phyloP scores from a whole-genome alignment of 2,329 filamentous ascomycete species.

The Phialophora expanda region DNA sequence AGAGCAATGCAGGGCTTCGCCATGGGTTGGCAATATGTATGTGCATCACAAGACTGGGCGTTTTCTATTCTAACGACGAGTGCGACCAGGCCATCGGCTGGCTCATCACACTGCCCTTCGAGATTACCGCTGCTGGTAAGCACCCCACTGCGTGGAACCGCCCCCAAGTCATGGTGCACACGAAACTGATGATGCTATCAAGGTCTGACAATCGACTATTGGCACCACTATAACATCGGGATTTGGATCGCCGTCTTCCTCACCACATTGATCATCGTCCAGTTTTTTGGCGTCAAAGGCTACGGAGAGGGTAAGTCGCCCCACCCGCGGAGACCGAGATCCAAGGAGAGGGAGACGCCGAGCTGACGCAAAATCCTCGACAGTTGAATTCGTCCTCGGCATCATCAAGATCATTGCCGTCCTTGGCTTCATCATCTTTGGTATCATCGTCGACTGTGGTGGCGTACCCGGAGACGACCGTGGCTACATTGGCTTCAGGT shows the following conservation, averaged over 20 bases:
- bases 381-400: constrained; percentile 82
- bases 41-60: neutral
- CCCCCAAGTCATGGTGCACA: constrained; percentile 56
- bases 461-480: constrained; percentile 66
- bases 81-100: constrained; percentile 70
- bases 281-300: constrained; percentile 84
- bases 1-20: constrained; percentile 66
- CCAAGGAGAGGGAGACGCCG: neutral
- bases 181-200: neutral
- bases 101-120: constrained; percentile 80
- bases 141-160: constrained; percentile 71
- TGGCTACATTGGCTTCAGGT: constrained; percentile 78
- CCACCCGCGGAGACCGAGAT: neutral
- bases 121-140: constrained; percentile 80
- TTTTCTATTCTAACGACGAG: neutral
- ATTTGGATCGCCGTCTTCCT: constrained; percentile 87
- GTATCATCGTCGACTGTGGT: constrained; percentile 82
- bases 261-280: constrained; percentile 74
- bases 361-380: neutral
- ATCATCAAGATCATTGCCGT: constrained; percentile 85
- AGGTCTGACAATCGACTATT: constrained; percentile 30
- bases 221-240: constrained; percentile 55
- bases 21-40: constrained; percentile 87
- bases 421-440: constrained; percentile 86
- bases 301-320: constrained; percentile 70